These are phyloP conservation scores for Penicillium vulpinum DNA, from an alignment of 2,329 filamentous ascomycete species.

Conservation along the genomic window DNA sequence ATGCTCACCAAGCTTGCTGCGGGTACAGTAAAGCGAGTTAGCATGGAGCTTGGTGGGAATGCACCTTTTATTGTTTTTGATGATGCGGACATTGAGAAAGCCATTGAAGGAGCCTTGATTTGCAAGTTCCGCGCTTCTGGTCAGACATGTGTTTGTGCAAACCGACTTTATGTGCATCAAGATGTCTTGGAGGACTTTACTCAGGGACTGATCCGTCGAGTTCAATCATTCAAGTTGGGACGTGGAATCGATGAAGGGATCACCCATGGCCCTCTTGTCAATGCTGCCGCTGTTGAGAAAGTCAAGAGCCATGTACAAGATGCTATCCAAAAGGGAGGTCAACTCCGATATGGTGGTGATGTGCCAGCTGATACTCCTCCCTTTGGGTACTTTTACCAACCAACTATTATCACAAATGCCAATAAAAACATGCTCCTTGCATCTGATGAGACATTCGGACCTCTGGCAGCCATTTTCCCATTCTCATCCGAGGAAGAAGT, in stretches of 20 bases:
- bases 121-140: conserved; percentile 8
- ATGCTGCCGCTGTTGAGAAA: conserved; percentile 2
- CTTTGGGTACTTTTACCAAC: no score
- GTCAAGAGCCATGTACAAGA: not conserved
- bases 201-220: not conserved
- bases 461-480: not conserved
- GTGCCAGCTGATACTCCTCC: no score
- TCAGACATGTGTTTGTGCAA: conserved; percentile 19
- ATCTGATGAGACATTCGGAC: not conserved
- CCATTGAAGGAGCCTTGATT: conserved; percentile 10
- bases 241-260: not conserved
- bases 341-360: no score
- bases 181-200: conserved; percentile 6
- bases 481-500: not conserved
- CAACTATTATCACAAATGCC: no score
- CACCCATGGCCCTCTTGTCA: conserved; percentile 8
- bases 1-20: conserved; percentile 16
- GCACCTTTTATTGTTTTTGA: not conserved
- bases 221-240: not conserved
- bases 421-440: not conserved
- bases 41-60: conserved; percentile 29
- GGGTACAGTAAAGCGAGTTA: conserved; percentile 21
- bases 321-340: not conserved
- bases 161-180: conserved; percentile 20
- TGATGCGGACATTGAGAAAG: conserved; percentile 23